Evolutionary conservation across 139 green algal species (phyloP), one percentile per base, ranked within the genome.

Genomic region (Chlamydomonas incerta): DNA sequence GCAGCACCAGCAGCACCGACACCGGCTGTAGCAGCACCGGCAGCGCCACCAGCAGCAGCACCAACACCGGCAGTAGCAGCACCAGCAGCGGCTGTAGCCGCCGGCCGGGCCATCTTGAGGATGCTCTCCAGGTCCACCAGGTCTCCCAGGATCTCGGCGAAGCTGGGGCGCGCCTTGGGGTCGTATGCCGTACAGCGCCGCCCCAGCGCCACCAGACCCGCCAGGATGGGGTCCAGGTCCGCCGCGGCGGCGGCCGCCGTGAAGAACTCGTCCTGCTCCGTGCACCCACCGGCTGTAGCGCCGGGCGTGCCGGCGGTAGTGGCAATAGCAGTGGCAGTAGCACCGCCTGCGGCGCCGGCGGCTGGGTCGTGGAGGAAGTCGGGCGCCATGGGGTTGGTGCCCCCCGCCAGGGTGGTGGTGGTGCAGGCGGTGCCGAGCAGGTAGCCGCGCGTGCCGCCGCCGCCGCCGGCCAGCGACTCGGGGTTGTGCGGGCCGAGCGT

Each of bases 91-190:
- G 41, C 6, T 5, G 41, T 50, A 50, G n/a, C n/a, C n/a, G n/a
- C n/a, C n/a, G n/a, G n/a, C n/a, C 41, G 41, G 41, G 8, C 41
- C 41, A 50, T 50, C 74, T 82, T 82, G 2, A 82, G 21, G 35
- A 82, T 35, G 21, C 60, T 41, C 37, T 83, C 76, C 37, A 83
- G 33, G 41, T 83, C 76, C 28, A 83, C 47, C 13, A 83, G 58
- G 37, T 83, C 62, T 1, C 76, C 76, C 60, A 83, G 41, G 28
- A 83, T 63, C 63, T 72, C 76, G 6, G 76, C 67, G 28, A 72
- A 74, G n/a, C 76, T 65, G 1, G 76, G 76, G 14, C 76, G 76
- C 9, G 34, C 60, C 23, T 28, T 62, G 28, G 76, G 37, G 28
- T 73, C 60, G 6, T 6, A 28, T 28, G 24, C 55, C 1, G 76